Base-by-base conservation (phyloP, 2,329 filamentous ascomycete species). In the Cadophora malorum region DNA sequence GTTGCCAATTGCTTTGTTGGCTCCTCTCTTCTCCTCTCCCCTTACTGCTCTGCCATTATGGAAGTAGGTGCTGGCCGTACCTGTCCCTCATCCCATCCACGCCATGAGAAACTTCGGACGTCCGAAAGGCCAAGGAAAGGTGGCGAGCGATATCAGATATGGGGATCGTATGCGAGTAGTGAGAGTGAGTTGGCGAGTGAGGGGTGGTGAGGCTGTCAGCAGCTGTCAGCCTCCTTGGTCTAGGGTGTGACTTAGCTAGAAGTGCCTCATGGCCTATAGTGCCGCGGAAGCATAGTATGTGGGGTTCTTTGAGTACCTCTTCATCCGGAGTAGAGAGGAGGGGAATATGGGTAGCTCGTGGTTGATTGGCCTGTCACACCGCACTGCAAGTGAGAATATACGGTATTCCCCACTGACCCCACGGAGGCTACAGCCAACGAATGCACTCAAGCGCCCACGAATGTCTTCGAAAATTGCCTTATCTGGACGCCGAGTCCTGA, bases 381-480 rank as follows among this genome's bases (percentile, higher is more conserved):
- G 19, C 33, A 23, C 35, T 14, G 31, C 31, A 38, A 23, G 33
- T 58, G n/a, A 58, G 55, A 38, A 38, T 41, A 35, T 58, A 23
- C 55, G 55, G 55, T 35, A 58, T 23, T 38, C 55, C 55, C 55
- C 55, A 58, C 31, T 58, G 14, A 45, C 10, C 33, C n/a, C 28
- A 56, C 31, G 53, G 31, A 56, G 53, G 16, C 53, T 33, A 21
- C 31, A 35, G 21, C 50, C 50, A 53, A 53, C 50, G 50, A 53
- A 53, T 23, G 50, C 23, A 16, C 23, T 8, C 23, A 53, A 28
- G 21, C 14, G 23, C 21, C 50, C 50, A 28, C 50, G 14, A 31
- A 53, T 6, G 9, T 16, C 16, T 53, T 53, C 50, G 23, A 53
- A 4, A 53, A 53, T 53, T 53, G 23, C 50, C 50, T 53, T 23